Evolutionary conservation across 306 rosid genomes (phyloP).

Genomic region (Oemleria cerasiformis): DNA sequence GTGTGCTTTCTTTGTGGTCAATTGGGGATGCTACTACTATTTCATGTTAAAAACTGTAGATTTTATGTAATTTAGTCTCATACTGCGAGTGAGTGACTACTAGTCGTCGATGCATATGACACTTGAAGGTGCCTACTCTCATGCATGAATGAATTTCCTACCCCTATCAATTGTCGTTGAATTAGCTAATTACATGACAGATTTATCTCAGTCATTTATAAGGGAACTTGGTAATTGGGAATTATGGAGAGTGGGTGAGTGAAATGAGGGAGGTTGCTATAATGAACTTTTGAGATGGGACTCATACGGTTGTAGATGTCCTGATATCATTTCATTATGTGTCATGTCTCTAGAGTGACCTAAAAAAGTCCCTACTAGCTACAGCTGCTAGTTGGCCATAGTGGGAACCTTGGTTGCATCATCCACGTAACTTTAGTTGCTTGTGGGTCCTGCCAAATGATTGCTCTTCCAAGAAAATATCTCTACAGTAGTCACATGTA

Average conservation of each 20-base stretch:
- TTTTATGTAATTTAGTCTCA: neutral
- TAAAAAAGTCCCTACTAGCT: neutral
- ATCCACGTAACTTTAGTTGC: neutral
- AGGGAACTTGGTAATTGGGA: too few species aligned
- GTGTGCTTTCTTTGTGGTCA: neutral
- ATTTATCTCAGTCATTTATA: too few species aligned
- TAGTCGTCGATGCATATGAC: too few species aligned
- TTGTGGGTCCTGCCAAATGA: neutral
- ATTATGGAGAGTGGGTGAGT: neutral
- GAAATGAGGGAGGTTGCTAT: neutral
- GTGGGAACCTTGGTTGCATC: neutral
- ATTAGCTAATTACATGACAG: too few species aligned
- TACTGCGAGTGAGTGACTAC: neutral
- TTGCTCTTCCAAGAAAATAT: neutral
- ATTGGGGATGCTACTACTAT: neutral
- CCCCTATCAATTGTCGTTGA: too few species aligned
- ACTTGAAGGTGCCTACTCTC: too few species aligned
- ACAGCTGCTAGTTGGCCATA: neutral
- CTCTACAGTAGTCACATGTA: neutral
- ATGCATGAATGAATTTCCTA: too few species aligned
- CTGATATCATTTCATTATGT: neutral
- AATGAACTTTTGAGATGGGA: conserved; percentile 16
- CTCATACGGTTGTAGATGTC: neutral
- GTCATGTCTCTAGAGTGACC: neutral
- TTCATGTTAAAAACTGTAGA: neutral